Conservation (phyloP, 345 rosid genomes). For the Brassica cretica region DNA sequence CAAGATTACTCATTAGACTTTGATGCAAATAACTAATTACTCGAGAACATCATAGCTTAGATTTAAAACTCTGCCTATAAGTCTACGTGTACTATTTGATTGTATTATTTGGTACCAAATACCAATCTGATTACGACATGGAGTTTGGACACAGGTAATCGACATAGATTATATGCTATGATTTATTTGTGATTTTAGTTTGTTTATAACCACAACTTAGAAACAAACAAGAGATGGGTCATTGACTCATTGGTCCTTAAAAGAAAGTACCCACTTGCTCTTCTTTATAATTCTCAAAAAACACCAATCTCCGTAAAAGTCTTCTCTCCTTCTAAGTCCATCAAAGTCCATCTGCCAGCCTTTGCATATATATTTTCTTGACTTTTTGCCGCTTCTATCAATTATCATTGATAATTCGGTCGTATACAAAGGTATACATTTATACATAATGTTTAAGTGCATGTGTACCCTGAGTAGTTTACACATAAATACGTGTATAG, state of each 20-base stretch:
- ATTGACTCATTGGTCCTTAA: conserved; percentile 30
- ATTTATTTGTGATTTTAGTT: neutral
- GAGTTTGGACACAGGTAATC: conserved; percentile 1
- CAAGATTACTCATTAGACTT: neutral
- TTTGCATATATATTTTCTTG: neutral
- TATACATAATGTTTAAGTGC: conserved; percentile 1
- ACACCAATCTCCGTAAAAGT: conserved; percentile 40
- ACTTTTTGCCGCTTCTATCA: conserved; percentile 23
- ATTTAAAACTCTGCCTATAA: neutral
- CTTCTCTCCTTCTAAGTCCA: conserved; percentile 24
- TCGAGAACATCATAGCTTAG: neutral
- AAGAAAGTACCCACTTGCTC: conserved; percentile 32
- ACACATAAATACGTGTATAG: neutral
- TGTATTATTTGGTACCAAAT: conserved; percentile 2
- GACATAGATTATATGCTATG: neutral
- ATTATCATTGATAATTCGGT: neutral
- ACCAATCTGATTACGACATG: conserved; percentile 21
- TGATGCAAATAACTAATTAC: neutral
- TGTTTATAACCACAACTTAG: neutral
- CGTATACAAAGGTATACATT: neutral
- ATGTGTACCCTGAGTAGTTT: conserved; percentile 6
- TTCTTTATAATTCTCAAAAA: conserved; percentile 28
- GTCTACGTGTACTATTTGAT: neutral
- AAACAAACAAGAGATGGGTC: conserved; percentile 27
- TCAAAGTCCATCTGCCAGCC: conserved; percentile 42